Conservation (phyloP, 2,329 filamentous ascomycete species). For the Ophiocordyceps sinensis region DNA sequence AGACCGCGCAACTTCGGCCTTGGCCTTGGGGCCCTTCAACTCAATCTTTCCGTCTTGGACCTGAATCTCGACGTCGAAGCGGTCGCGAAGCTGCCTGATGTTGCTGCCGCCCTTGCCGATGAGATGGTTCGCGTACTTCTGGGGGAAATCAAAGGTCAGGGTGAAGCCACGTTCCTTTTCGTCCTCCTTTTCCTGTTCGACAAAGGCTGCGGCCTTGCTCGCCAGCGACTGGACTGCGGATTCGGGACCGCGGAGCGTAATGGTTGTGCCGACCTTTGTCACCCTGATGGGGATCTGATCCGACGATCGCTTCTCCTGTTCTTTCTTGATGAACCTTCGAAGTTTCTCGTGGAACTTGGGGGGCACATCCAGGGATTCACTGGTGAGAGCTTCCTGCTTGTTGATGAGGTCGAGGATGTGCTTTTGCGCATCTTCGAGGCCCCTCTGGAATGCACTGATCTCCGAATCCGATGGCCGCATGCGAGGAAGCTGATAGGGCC, state of each 20-base stretch:
- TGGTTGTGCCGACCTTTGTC: conserved; percentile 40
- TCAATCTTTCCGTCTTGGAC: conserved; percentile 90
- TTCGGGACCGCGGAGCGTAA: conserved; percentile 65
- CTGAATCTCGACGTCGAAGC: conserved; percentile 64
- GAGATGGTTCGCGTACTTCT: conserved; percentile 82
- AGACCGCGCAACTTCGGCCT: conserved; percentile 73
- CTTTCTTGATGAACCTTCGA: conserved; percentile 47
- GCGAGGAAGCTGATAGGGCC: conserved; percentile 39
- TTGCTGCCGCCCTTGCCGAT: conserved; percentile 55
- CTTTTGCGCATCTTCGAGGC: conserved; percentile 38
- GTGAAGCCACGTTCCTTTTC: conserved; percentile 88
- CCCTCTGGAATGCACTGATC: conserved; percentile 36
- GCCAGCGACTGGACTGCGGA: conserved; percentile 58
- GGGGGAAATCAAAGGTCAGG: conserved; percentile 79
- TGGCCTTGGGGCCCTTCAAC: conserved; percentile 88
- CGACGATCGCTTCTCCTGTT: conserved; percentile 41
- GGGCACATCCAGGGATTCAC: conserved; percentile 40
- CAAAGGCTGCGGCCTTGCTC: conserved; percentile 60
- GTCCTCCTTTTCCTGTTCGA: conserved; percentile 79
- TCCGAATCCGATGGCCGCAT: conserved; percentile 36
- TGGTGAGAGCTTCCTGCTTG: conserved; percentile 41
- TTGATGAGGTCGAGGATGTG: conserved; percentile 43
- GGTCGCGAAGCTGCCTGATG: conserved; percentile 50
- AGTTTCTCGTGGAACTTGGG: conserved; percentile 50
- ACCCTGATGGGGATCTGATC: conserved; percentile 48